phyloP scores from a whole-genome alignment of 305 asterid genomes.

The Euphrasia arctica region DNA sequence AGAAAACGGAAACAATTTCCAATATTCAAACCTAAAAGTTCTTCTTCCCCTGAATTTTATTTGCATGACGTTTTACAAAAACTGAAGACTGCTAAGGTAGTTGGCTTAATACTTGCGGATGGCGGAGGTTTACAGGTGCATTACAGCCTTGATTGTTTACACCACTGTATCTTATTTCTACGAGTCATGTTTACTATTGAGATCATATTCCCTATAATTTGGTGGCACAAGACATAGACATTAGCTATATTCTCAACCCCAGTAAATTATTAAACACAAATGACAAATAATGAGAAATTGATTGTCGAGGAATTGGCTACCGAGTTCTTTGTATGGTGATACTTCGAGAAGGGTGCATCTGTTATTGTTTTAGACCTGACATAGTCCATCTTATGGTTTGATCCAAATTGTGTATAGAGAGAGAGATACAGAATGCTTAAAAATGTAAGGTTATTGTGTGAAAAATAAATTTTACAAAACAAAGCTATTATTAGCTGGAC shows the following conservation, averaged over 20 bases:
- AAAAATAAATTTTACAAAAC: too few relatives aligned
- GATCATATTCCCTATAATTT: background rate
- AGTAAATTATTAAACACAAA: background rate
- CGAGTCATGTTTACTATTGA: constrained; percentile 9
- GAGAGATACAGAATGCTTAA: background rate
- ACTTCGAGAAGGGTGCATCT: background rate
- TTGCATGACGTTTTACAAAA: constrained; percentile 65
- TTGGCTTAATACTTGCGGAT: constrained; percentile 70
- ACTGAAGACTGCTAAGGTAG: constrained; percentile 61
- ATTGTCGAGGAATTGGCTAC: background rate
- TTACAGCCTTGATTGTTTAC: background rate
- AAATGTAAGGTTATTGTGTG: background rate
- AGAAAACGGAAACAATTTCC: constrained; percentile 66
- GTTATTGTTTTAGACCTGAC: background rate
- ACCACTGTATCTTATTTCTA: constrained; percentile 19
- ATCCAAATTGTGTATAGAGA: background rate
- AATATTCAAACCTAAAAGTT: constrained; percentile 57
- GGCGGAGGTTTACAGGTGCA: constrained; percentile 95
- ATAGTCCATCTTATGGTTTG: background rate
- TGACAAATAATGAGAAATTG: background rate
- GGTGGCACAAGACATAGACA: background rate
- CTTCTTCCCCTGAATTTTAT: constrained; percentile 67
- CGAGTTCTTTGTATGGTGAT: background rate
- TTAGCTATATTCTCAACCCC: background rate
- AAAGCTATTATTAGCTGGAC: background rate